Evolutionary conservation across 345 rosid species (phyloP), one percentile per base, ranked within the genome.

Genomic region (Salix exigua): DNA sequence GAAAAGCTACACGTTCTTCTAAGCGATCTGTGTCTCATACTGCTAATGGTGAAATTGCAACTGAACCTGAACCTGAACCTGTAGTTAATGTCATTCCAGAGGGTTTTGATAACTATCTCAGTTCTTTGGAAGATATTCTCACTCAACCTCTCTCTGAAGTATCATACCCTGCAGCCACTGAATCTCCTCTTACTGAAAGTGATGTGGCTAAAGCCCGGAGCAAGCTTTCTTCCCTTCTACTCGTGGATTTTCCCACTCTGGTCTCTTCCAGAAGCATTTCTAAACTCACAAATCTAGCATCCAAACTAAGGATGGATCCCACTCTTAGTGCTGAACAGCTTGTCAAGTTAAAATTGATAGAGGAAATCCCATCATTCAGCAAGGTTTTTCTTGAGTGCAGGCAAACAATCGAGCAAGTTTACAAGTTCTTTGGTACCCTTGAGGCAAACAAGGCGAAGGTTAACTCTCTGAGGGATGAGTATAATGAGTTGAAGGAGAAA

Each of bases 31-130:
- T 58, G 19, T 35, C 40, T 35, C 31, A 67, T n/a, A 14, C n/a
- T 19, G 6, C 35, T 6, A 58, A 74, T 19, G 72, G 70, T 62
- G 77, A 80, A 78, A 81, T 60, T 19, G 80, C 37, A 46, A 66
- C n/a, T n/a, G 71, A 73, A 73, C 1, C 1, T 75, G 70, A 30
- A 79, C 79, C 2, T 11, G 83, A 85, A 66, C 62, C 79, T 13
- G 68, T 71, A 35, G 71, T 60, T n/a, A 82, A 82, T 30, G 66
- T 78, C 26, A 83, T 86, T 72, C 87, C 89, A 10, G 91, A 78
- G 72, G 90, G 91, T 75, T 92, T 92, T 61, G 94, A 91, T 75
- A 84, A 71, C 80, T 92, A 88, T 75, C 88, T 92, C 7, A 80
- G 77, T 80, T 83, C 92, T 26, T 79, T 92, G 68, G 91, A 88